A percentile compares a stretch with the other conserved stretches of the same genome.
Conservation (phyloP, 495 filamentous ascomycete genomes). For the Hypoxylon cercidicola region DNA sequence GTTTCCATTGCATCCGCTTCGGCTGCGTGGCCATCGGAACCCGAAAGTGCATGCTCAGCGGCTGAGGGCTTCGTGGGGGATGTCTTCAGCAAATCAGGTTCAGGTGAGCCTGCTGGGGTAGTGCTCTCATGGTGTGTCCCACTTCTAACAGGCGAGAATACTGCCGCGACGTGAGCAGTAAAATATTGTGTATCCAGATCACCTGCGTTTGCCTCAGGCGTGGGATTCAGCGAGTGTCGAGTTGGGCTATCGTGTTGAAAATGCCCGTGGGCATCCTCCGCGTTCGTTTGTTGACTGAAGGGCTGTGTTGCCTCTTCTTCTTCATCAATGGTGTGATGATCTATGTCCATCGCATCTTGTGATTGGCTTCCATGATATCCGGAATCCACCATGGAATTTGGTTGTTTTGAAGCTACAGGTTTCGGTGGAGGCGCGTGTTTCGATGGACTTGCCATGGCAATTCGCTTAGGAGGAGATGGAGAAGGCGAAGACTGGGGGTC, state of each 20-base stretch:
- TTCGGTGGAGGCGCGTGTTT: slow-evolving; percentile 33
- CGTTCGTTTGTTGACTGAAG: slow-evolving; percentile 32
- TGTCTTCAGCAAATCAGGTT: slow-evolving; percentile 26
- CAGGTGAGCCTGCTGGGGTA: slow-evolving; percentile 44
- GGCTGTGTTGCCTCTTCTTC: slow-evolving; percentile 38
- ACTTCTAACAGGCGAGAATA: slow-evolving; percentile 21
- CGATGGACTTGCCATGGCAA: slow-evolving; percentile 27
- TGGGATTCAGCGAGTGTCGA: slow-evolving; percentile 30
- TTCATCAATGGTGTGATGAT: slow-evolving; percentile 26
- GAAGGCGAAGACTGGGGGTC: slow-evolving; percentile 33
- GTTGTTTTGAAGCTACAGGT: slow-evolving; percentile 25
- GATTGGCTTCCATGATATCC: slow-evolving; percentile 81
- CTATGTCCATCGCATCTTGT: slow-evolving; percentile 51
- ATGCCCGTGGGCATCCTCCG: slow-evolving; percentile 23
- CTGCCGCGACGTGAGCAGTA: slow-evolving; percentile 33
- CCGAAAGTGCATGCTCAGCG: slow-evolving; percentile 13
- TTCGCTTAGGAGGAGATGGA: slow-evolving; percentile 29
- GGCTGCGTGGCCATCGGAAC: slow-evolving; percentile 27
- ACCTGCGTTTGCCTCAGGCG: slow-evolving; percentile 23
- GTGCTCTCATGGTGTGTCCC: slow-evolving; percentile 37
- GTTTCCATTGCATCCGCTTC: slow-evolving; percentile 47
- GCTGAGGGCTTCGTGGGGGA: slow-evolving; percentile 43
- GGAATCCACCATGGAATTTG: slow-evolving; percentile 66
- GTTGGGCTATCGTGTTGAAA: slow-evolving; percentile 21
- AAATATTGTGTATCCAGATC: slow-evolving; percentile 38